These are phyloP conservation scores for Dryas drummondii DNA, from an alignment of 306 rosid genomes.

Conservation along the genomic window DNA sequence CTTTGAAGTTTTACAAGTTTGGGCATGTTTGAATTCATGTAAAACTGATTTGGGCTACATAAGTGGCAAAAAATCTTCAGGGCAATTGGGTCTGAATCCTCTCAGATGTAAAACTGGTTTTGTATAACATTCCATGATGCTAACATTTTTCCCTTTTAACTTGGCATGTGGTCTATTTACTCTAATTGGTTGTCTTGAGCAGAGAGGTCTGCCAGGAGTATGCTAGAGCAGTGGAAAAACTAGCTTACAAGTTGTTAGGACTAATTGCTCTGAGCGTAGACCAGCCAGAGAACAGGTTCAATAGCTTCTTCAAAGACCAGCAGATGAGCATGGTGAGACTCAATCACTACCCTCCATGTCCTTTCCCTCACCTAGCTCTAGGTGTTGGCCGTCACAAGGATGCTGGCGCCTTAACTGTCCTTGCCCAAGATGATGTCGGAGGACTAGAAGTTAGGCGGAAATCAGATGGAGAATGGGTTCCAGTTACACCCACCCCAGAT, in stretches of 20 bases:
- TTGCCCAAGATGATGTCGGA: conserved; percentile 72
- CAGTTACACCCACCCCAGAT: conserved; percentile 55
- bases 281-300: conserved; percentile 41
- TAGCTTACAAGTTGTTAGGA: conserved; percentile 56
- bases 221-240: conserved; percentile 54
- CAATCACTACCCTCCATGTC: conserved; percentile 76
- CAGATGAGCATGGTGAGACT: conserved; percentile 55
- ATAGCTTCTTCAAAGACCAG: conserved; percentile 50
- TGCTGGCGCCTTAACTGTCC: conserved; percentile 63
- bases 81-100: not conserved
- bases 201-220: conserved; percentile 68
- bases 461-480: conserved; percentile 70
- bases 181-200: conserved; percentile 7
- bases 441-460: conserved; percentile 65
- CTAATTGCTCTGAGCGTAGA: conserved; percentile 62
- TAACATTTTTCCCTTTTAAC: not conserved
- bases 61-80: not conserved
- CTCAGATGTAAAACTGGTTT: not conserved
- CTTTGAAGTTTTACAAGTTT: not conserved
- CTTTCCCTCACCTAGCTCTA: conserved; percentile 65
- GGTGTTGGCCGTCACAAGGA: conserved; percentile 94
- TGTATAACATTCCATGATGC: not conserved
- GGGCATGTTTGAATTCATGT: not conserved
- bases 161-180: not conserved
- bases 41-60: not conserved